Base-by-base conservation (phyloP, 768 basidiomycete species). In the Lentinula raphanica region DNA sequence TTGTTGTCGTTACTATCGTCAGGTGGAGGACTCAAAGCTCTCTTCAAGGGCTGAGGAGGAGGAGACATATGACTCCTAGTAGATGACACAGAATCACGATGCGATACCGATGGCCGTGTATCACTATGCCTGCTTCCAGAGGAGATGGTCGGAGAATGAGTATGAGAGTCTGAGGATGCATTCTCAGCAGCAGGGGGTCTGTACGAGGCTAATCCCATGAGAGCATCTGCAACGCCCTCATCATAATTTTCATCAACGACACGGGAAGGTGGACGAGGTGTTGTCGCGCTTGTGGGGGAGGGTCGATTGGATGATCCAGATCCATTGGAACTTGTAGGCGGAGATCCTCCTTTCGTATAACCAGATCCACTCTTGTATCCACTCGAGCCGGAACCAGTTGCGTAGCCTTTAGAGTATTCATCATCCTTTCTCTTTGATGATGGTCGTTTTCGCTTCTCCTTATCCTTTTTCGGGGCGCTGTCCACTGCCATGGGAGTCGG, bases 211-310 rank as follows among this genome's bases (percentile, higher is more conserved):
- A 97, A 77, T 2, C 80, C 84, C 71, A 97, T 90, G 32, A 97
- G 74, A 0, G 90, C 84, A 63, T 93, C 92, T 3, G 91, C 85
- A n/a, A 86, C 90, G 25, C 88, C 90, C 25, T 77, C 78, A 64
- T 98, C 94, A 64, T 97, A 97, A 64, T 97, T 90, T 63, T 98
- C 94, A 65, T 97, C 93, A 17, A 95, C 80, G 1, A 82, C 73
- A 6, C 94, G 79, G 11, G 84, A 76, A 6, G 87, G 85, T 17
- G 84, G 80, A 36, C 82, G 72, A 54, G 56, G 56, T 8, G 84
- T 80, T 6, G 79, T 78, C 19, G 77, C 80, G 58, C 79, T 82
- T 1, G 82, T 89, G 1, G 89, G 88, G 29, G 86, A 89, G 2
- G 87, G 88, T 63, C 88, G 88, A 39, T 85, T 75, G 1, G 82